phyloP scores from a whole-genome alignment of 768 basidiomycete genomes.

The Tricholoma sp. region DNA sequence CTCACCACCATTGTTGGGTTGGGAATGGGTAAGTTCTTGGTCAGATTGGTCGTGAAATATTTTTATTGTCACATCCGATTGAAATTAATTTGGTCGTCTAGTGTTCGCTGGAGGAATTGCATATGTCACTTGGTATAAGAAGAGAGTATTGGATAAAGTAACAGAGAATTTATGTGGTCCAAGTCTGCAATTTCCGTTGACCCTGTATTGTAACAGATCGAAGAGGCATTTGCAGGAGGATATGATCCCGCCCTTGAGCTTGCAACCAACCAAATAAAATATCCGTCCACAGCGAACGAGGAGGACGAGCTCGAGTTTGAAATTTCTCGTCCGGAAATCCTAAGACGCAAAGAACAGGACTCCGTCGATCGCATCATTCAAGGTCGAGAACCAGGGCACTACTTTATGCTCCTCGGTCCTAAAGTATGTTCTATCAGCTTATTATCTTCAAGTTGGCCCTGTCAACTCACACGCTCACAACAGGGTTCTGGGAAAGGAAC shows the following conservation, averaged over 20 bases:
- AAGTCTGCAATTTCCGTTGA: background rate
- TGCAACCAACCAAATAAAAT: constrained; percentile 41
- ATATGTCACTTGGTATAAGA: constrained; percentile 79
- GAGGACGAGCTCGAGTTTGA: constrained; percentile 32
- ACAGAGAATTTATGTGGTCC: background rate
- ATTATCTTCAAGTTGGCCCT: constrained; percentile 1
- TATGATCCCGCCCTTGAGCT: constrained; percentile 82
- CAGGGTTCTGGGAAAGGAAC: constrained; percentile 81
- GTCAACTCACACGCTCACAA: constrained; percentile 6
- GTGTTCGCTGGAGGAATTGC: constrained; percentile 68
- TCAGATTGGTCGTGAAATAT: background rate
- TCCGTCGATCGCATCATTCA: constrained; percentile 73
- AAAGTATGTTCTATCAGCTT: constrained; percentile 44
- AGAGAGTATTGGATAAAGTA: constrained; percentile 76
- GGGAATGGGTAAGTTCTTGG: constrained; percentile 41
- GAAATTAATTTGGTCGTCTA: constrained; percentile 19
- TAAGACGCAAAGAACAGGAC: constrained; percentile 72
- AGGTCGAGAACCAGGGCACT: constrained; percentile 66
- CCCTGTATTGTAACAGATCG: constrained; percentile 46
- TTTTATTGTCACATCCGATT: background rate
- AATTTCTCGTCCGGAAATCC: constrained; percentile 50
- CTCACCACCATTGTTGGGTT: constrained; percentile 59
- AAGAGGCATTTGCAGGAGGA: constrained; percentile 69
- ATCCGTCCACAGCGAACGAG: constrained; percentile 16
- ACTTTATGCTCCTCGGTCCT: constrained; percentile 71